These are phyloP conservation scores for Oenanthe javanica DNA, from an alignment of 140 eudicot species.

Conservation along the genomic window DNA sequence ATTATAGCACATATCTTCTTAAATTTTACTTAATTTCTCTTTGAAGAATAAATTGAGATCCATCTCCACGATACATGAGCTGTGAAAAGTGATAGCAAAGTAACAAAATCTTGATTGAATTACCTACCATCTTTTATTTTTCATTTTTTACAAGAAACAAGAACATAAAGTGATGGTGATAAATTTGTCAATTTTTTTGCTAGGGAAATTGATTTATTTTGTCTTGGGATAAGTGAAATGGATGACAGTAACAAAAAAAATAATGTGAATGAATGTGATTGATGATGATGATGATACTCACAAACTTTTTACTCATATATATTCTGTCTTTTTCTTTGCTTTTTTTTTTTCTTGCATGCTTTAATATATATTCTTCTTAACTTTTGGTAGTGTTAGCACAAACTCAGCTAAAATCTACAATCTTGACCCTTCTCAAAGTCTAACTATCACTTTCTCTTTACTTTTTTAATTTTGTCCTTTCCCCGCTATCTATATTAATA, in stretches of 20 bases:
- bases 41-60: no score
- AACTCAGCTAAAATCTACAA: conserved; percentile 4
- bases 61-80: background rate
- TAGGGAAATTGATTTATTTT: conserved; percentile 12
- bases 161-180: conserved; percentile 17
- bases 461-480: background rate
- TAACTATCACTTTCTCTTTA: conserved; percentile 1
- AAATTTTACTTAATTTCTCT: no score
- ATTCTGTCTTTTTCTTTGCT: background rate
- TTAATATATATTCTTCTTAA: background rate
- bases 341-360: conserved; percentile 4
- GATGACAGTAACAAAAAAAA: background rate
- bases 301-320: background rate
- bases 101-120: background rate
- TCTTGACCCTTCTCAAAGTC: conserved; percentile 14
- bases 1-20: no score
- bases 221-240: background rate
- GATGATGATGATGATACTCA: background rate
- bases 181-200: conserved; percentile 27
- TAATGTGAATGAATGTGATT: background rate
- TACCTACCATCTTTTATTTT: background rate
- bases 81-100: background rate
- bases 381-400: conserved; percentile 6
- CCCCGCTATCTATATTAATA: background rate
- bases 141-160: conserved; percentile 18